phyloP scores from a whole-genome alignment of 1,284 basidiomycete genomes.

The Phellinidium pouzarii region DNA sequence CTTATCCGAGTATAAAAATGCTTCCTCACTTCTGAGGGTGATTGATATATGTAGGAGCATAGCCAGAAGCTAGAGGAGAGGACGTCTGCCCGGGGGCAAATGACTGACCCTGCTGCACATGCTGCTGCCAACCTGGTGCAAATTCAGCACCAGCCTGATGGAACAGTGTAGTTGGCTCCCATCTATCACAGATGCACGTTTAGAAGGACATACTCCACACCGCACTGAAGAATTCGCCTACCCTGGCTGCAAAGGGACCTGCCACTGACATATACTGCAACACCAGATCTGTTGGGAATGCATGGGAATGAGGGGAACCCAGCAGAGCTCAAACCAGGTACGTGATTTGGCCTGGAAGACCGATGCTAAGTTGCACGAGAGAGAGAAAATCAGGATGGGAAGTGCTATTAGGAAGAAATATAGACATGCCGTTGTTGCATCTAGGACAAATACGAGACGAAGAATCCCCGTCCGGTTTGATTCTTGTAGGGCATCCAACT shows the following conservation, averaged over 20 bases:
- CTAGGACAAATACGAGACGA: constrained; percentile 39
- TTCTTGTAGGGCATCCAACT: constrained; percentile 45
- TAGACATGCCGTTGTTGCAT: constrained; percentile 15
- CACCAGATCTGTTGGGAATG: constrained; percentile 40
- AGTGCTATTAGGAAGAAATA: background rate
- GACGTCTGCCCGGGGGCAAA: constrained; percentile 8
- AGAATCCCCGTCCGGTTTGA: constrained; percentile 38
- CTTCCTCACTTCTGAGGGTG: constrained; percentile 5
- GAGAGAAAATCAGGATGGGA: background rate
- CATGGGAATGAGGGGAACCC: constrained; percentile 44
- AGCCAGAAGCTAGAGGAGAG: constrained; percentile 8
- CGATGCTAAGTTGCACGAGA: constrained; percentile 34
- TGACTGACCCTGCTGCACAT: constrained; percentile 6
- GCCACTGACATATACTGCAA: constrained; percentile 46
- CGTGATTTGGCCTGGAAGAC: constrained; percentile 43
- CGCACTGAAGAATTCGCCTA: constrained; percentile 24
- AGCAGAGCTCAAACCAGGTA: constrained; percentile 47
- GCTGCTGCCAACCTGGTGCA: constrained; percentile 17
- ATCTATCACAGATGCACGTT: constrained; percentile 27
- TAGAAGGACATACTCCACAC: constrained; percentile 7
- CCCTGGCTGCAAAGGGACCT: constrained; percentile 38
- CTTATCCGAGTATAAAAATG: background rate
- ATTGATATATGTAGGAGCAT: constrained; percentile 14
- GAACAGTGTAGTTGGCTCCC: constrained; percentile 44
- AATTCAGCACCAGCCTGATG: constrained; percentile 21